These are phyloP conservation scores for Tylopilus balloui DNA, from an alignment of 768 basidiomycete genomes.

Conservation along the genomic window DNA sequence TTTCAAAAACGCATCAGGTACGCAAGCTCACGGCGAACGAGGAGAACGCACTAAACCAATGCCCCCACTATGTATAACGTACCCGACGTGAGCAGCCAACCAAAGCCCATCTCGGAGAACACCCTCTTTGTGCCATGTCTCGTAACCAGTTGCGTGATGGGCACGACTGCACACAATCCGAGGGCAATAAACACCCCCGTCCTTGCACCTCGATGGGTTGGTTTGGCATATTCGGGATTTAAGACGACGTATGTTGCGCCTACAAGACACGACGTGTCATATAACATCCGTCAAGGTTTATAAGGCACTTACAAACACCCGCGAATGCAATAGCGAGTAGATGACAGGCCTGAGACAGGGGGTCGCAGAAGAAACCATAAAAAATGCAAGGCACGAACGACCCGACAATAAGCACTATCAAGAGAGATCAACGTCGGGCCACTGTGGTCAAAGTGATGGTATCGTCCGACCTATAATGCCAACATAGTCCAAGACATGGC, in stretches of 20 bases:
- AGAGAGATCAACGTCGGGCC: slow-evolving; percentile 6
- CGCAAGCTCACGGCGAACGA: slow-evolving; percentile 27
- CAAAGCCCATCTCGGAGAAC: slow-evolving; percentile 60
- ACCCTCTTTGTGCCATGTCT: slow-evolving; percentile 55
- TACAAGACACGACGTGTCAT: slow-evolving; percentile 24
- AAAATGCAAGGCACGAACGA: slow-evolving; percentile 75
- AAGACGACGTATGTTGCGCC: slow-evolving; percentile 74
- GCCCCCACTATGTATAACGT: slow-evolving; percentile 76
- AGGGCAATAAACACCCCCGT: slow-evolving; percentile 76
- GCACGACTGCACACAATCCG: slow-evolving; percentile 65
- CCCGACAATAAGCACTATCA: slow-evolving; percentile 61
- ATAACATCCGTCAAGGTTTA: neutral
- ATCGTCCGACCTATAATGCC: slow-evolving; percentile 61
- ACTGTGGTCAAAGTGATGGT: neutral
- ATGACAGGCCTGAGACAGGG: slow-evolving; percentile 50
- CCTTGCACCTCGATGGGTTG: slow-evolving; percentile 69
- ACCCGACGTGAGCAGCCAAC: slow-evolving; percentile 67
- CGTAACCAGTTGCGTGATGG: slow-evolving; percentile 59
- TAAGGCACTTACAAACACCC: slow-evolving; percentile 51
- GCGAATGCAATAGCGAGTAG: slow-evolving; percentile 46
- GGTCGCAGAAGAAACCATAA: slow-evolving; percentile 73
- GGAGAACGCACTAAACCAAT: slow-evolving; percentile 66
- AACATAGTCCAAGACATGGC: slow-evolving; percentile 68
- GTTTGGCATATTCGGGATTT: slow-evolving; percentile 71
- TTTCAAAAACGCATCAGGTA: slow-evolving; percentile 19